Evolutionary conservation across 202 grass and related monocot genomes (phyloP), one percentile per base, ranked within the genome.

Genomic region (Digitaria exilis): DNA sequence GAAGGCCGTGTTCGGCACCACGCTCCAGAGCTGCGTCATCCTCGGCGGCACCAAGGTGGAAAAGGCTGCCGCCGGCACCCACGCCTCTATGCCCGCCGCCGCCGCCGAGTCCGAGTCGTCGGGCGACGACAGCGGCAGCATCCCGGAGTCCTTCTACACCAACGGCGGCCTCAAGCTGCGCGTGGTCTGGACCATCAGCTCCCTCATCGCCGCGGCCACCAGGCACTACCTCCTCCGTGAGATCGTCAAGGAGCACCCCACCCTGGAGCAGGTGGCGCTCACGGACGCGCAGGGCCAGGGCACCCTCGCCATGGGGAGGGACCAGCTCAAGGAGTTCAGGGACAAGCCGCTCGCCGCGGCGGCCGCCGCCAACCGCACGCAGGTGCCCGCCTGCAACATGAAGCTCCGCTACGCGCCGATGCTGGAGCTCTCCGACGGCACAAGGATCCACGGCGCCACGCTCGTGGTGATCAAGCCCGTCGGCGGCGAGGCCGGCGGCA

Each of bases 341-440:
- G 96, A 94, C 51, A 98, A 89, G 81, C 96, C 93, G 56, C 87
- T 98, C 80, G 85, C 93, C 62, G 89, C 89, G 0, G 92, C 92
- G 0, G 83, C 89, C 0, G 87, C 89, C 0, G 90, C 93, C 30
- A 95, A 91, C 78, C 94, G 96, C 83, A 94, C 93, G 13, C 96
- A 95, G 87, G 96, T 98, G 54, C 93, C 96, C 6, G 96, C 96
- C 70, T 95, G 92, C 68, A 98, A 98, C 82, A 98, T 98, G 96
- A 98, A 98, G 82, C 88, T 98, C 76, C 85, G 92, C 10, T 98
- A 98, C 82, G 87, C 96, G 48, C 96, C 92, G 6, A 32, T 91
- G 48, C 92, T 98, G 29, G 92, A 98, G 79, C 89, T 98, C 65
- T 92, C 90, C 0, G 90, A 92, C 44, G 92, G 92, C 45, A 88